These are phyloP conservation scores for Apiotrichum akiyoshidainum DNA, from an alignment of 1,284 basidiomycete genomes.

Conservation along the genomic window DNA sequence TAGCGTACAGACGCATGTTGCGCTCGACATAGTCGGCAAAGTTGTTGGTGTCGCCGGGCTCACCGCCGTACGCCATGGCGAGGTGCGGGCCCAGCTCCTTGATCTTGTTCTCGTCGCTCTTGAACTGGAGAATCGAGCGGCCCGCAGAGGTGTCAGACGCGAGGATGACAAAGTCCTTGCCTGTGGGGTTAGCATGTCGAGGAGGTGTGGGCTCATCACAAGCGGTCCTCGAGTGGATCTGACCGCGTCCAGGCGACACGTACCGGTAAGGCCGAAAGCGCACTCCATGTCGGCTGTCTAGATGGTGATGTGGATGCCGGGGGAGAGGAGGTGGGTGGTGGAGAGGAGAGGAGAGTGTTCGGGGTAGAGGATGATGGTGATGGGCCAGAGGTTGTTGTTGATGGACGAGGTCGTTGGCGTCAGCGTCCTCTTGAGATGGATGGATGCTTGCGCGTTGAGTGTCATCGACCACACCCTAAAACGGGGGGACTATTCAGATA, in stretches of 20 bases:
- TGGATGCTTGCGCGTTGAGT: too few species aligned
- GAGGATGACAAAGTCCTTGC: conserved; percentile 86
- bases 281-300: conserved; percentile 48
- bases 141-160: conserved; percentile 85
- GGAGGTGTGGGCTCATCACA: too few species aligned
- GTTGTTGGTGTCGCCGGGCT: conserved; percentile 94
- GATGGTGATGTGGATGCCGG: background rate
- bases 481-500: too few species aligned
- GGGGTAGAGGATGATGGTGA: too few species aligned
- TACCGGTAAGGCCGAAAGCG: conserved; percentile 54
- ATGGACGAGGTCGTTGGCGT: too few species aligned
- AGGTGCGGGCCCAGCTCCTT: conserved; percentile 85
- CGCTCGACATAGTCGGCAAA: conserved; percentile 96
- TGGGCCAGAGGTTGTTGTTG: too few species aligned
- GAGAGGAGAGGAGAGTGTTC: background rate
- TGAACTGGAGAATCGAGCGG: conserved; percentile 95
- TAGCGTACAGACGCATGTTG: conserved; percentile 93
- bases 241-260: conserved; percentile 1
- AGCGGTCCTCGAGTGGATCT: too few species aligned
- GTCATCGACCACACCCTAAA: too few species aligned
- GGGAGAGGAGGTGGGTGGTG: background rate
- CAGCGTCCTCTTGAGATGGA: too few species aligned
- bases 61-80: conserved; percentile 92
- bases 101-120: conserved; percentile 95
- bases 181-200: conserved; percentile 54